phyloP scores from a whole-genome alignment of 129 eudicot genomes.

The Logfia minima region DNA sequence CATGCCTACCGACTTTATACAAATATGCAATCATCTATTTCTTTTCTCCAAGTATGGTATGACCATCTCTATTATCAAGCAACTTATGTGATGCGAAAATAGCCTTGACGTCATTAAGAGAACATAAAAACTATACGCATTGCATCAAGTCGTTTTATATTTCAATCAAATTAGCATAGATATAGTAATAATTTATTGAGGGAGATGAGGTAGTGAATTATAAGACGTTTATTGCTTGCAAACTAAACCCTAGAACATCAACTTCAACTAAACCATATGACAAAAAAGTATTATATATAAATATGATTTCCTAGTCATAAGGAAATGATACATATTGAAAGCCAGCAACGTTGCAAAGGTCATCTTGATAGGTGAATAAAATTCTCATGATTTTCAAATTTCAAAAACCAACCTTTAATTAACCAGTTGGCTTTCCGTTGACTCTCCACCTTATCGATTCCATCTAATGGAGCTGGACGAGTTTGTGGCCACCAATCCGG shows the following conservation, averaged over 20 bases:
- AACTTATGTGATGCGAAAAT: not conserved
- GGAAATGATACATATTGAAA: not conserved
- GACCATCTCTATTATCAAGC: slow-evolving; percentile 15
- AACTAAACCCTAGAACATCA: not conserved
- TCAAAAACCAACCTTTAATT: slow-evolving; percentile 61
- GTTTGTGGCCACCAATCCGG: slow-evolving; percentile 89
- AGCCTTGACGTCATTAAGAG: not conserved
- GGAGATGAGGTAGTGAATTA: not conserved
- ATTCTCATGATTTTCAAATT: slow-evolving; percentile 23
- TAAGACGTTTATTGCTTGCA: not conserved
- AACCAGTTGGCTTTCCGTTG: slow-evolving; percentile 66
- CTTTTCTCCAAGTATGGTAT: not conserved
- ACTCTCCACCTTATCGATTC: slow-evolving; percentile 50
- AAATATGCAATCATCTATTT: slow-evolving; percentile 3
- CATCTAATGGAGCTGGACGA: slow-evolving; percentile 35
- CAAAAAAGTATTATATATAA: not conserved
- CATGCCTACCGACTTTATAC: slow-evolving; percentile 15
- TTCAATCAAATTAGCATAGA: not conserved
- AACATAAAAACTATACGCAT: slow-evolving; percentile 5
- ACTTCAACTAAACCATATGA: not conserved
- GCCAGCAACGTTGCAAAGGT: not conserved
- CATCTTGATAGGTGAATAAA: slow-evolving; percentile 17
- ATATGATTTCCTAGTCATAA: not conserved
- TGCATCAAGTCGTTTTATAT: slow-evolving; percentile 4
- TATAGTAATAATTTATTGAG: no score